Percentiles rank a stretch among this genome's conserved stretches.
Conservation (phyloP, 1,284 basidiomycete species). For the Irpex rosettiformis region DNA sequence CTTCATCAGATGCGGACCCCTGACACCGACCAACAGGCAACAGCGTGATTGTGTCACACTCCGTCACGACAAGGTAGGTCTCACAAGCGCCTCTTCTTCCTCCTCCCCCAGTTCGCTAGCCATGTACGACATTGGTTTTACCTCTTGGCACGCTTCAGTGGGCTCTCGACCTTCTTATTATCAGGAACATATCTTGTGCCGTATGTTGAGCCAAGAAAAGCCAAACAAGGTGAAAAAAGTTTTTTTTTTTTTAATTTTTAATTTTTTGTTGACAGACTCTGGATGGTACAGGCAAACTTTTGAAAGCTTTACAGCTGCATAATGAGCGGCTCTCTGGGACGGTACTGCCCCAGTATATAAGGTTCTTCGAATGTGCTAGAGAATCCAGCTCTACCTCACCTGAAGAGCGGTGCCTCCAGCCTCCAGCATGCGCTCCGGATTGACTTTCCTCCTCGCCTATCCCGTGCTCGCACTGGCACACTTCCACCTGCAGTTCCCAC, state of each 20-base stretch:
- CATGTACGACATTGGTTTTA: background rate
- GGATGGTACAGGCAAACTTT: background rate
- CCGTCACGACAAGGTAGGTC: background rate
- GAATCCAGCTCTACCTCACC: background rate
- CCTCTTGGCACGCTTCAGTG: conserved; percentile 8
- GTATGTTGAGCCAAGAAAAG: conserved; percentile 8
- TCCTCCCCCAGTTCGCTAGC: background rate
- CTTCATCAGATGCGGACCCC: background rate
- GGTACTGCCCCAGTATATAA: background rate
- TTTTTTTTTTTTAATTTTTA: conserved; percentile 8
- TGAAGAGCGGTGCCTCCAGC: conserved; percentile 7
- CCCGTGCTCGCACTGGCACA: conserved; percentile 38
- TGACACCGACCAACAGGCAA: background rate
- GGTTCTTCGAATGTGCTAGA: background rate
- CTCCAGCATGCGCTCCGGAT: background rate
- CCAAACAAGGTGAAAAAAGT: background rate
- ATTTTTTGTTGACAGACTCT: background rate
- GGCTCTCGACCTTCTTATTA: background rate
- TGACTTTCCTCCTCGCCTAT: background rate
- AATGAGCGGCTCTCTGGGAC: background rate
- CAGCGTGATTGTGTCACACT: background rate
- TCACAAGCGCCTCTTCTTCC: background rate
- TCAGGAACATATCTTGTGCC: background rate
- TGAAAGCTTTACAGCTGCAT: background rate
- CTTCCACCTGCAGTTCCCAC: conserved; percentile 62